Base-by-base conservation (phyloP, 2,329 filamentous ascomycete species). In the Pseudogymnoascus pannorum region DNA sequence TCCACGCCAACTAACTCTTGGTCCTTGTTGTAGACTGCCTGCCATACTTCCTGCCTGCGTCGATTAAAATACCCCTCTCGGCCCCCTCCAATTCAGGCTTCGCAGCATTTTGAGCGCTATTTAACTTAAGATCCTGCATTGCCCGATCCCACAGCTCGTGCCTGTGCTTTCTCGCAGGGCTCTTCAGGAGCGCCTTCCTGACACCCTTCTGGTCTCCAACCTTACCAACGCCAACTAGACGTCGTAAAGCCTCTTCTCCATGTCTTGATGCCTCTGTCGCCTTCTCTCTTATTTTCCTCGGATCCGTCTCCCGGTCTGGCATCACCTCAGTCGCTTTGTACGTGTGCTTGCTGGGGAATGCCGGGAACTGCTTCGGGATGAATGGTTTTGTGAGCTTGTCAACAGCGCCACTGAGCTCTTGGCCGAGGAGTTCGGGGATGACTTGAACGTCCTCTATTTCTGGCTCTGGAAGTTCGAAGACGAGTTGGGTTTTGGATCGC, bases 51-150 rank as follows among this genome's bases (percentile, higher is more conserved):
- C 75, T 75, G 24, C 83, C 80, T 2, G 81, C 78, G 64, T 87
- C 85, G 33, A 87, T 84, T 70, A 87, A 83, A 76, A 86, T 85
- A 68, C 83, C 86, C 66, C 84, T 79, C 62, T 87, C 84, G 81
- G 16, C 4, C 26, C 82, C 65, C 11, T 86, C 82, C 16, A 65
- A 59, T 4, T 60, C 54, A 20, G 60, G 40, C 31, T 76, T 71
- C 42, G 76, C 71, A 26, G 75, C 72, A 31, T 61, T 63, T 22
- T 61, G 62, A 12, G 29, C 60, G 22, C 11, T 48, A 22, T 48
- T 26, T 4, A 48, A n/a, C 31, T 65, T 60, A 48, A 87, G 76
- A 40, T 80, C 78, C 58, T 78, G 78, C 83, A 87, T 87, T 1
- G 82, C 79, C 11, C 75, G 71, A 71, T 87, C 84, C 84, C 85